A percentile compares a stretch with the other conserved stretches of the same genome.
phyloP scores from a whole-genome alignment of 306 rosid species.

The Hylodesmum podocarpum region DNA sequence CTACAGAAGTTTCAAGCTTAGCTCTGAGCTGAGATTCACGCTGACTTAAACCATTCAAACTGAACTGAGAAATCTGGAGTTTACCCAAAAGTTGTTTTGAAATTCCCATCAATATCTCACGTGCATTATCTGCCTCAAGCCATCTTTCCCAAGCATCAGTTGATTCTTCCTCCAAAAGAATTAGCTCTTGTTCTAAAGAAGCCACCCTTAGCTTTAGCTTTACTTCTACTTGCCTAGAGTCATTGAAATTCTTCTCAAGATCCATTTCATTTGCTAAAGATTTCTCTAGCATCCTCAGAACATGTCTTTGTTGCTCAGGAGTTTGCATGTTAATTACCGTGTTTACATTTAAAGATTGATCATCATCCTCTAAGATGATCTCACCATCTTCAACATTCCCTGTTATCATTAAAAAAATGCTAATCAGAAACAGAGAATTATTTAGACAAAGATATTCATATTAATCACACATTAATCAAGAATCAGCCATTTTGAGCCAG shows the following conservation, averaged over 20 bases:
- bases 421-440: conserved; percentile 11
- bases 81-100: conserved; percentile 65
- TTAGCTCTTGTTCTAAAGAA: conserved; percentile 56
- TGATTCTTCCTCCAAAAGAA: conserved; percentile 62
- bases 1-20: conserved; percentile 42
- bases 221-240: conserved; percentile 58
- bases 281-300: conserved; percentile 84
- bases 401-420: conserved; percentile 32
- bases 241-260: conserved; percentile 69
- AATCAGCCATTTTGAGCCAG: conserved; percentile 26
- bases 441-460: conserved; percentile 6
- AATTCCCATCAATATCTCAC: conserved; percentile 56
- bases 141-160: conserved; percentile 61
- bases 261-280: conserved; percentile 80
- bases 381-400: conserved; percentile 47
- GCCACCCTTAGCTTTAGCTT: conserved; percentile 47
- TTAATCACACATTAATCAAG: conserved; percentile 25
- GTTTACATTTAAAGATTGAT: conserved; percentile 30
- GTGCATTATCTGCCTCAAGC: conserved; percentile 64
- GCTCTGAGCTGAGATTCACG: conserved; percentile 66
- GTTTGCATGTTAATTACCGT: conserved; percentile 59
- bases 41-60: conserved; percentile 48
- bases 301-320: conserved; percentile 60
- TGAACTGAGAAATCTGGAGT: conserved; percentile 69
- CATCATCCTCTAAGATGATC: conserved; percentile 44